Base-by-base conservation (phyloP, 768 basidiomycete species). In the Rickenella mellea region DNA sequence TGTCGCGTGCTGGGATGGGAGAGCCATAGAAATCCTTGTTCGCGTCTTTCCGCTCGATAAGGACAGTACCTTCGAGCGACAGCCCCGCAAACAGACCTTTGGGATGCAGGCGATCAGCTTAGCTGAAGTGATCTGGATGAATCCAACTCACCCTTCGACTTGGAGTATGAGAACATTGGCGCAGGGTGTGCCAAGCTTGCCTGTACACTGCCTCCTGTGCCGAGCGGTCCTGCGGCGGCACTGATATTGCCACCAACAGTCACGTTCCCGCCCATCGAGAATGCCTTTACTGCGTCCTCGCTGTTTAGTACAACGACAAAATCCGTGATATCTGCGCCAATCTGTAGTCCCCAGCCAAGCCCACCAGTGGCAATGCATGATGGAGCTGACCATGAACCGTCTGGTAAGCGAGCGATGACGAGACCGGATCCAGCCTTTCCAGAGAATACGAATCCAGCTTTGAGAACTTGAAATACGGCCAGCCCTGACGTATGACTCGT, bases 1-100 rank as follows among this genome's bases (percentile, higher is more conserved):
- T 93, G 55, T 94, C 92, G 45, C 74, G 71, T 0, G 91, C 89
- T 5, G 92, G 85, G 4, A 97, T 78, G 2, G 80, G 69, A 2
- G 90, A 91, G 3, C 94, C 94, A 51, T 98, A 97, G 66, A 98
- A 99, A 20, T 92, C 91, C 39, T 83, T 79, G 59, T 98, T 97
- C 39, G 94, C 85, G 58, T 97, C 93, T 61, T 91, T 96, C 51
- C 94, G 76, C 62, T 97, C 93, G 48, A 99, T 86, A 43, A 98
- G 73, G 25, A 74, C 86, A 0, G 94, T 97, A 1, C 96, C 94
- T 62, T 98, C 94, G 37, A 99, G 71, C 1, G 89, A 92, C 39
- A 99, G 58, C 19, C 94, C 94, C 6, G 94, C 94, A 53, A 92
- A 99, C 31, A 99, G 71, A 46, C 94, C 94, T 87, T 51, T 42